Base-by-base conservation (phyloP, 768 basidiomycete species). In the Dentipellis sp. region DNA sequence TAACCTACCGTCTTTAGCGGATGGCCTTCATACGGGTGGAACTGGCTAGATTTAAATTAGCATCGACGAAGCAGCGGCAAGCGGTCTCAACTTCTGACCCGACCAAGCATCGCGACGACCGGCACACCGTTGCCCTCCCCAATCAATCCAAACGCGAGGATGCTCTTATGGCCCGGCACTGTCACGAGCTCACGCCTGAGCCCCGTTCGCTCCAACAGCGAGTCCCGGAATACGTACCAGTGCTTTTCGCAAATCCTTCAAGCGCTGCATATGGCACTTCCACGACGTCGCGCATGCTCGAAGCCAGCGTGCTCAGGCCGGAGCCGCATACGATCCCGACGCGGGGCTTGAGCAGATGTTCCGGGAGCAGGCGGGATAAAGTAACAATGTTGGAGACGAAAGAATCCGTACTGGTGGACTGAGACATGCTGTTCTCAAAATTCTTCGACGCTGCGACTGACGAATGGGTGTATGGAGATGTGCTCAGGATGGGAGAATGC, bases 291-390 rank as follows among this genome's bases (percentile, higher is more conserved):
- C 76, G 75, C 53, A 91, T 69, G 37, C 71, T 78, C 10, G 78
- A 75, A 0, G 79, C 88, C 23, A 95, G 76, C 0, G 88, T 89
- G 63, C 82, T 83, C 52, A 94, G 73, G 3, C 93, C 92, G 1
- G 87, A 89, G 56, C 93, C 92, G 67, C 91, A 94, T 23, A 94
- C 83, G 62, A 94, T 90, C 17, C 86, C 92, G 16, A 92, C 79
- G 36, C 74, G 74, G 10, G 91, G 91, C n/a, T 56, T 65, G 23
- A 69, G 73, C 9, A 86, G 76, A 11, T 64, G 63, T 16, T 55
- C 49, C 1, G 73, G 73, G 16, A 75, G 61, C 58, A 62, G 62
- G 48, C 52, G 52, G 14, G 59, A 65, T 17, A 66, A 63, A 19
- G 57, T 56, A 56, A 52, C 69, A 63, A 68, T 63, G 52, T 68